Evolutionary conservation across 1,139 yeast genomes (phyloP).

Genomic region (Debaryomyces sp.): DNA sequence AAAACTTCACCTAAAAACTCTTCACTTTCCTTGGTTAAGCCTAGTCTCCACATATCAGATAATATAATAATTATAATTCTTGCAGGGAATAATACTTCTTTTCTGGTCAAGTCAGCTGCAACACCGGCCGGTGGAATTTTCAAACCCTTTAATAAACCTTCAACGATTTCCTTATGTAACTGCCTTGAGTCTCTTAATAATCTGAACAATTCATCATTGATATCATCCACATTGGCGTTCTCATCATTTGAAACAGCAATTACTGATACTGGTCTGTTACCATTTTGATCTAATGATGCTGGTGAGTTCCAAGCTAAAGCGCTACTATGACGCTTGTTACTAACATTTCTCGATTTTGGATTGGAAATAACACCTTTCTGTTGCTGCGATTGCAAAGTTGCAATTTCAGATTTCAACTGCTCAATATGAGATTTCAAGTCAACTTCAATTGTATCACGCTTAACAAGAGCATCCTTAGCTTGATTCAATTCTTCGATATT

Average conservation of each 20-base stretch:
- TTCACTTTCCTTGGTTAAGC: constrained; percentile 90
- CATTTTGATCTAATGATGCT: constrained; percentile 35
- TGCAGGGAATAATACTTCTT: constrained; percentile 96
- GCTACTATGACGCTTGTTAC: constrained; percentile 46
- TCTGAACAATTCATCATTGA: constrained; percentile 72
- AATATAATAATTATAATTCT: constrained; percentile 89
- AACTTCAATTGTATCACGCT: constrained; percentile 67
- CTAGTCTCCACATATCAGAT: constrained; percentile 98
- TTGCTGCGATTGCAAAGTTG: constrained; percentile 48
- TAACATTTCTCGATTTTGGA: constrained; percentile 33
- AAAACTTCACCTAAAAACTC: constrained; percentile 88
- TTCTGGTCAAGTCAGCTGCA: constrained; percentile 79
- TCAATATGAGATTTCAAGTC: constrained; percentile 71
- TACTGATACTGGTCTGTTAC: constrained; percentile 56
- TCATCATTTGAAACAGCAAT: constrained; percentile 60
- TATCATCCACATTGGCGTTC: constrained; percentile 63
- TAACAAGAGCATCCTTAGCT: constrained; percentile 63
- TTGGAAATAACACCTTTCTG: constrained; percentile 22
- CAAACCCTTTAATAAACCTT: constrained; percentile 85
- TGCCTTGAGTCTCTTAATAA: constrained; percentile 78
- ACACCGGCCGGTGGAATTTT: constrained; percentile 86
- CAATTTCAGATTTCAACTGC: constrained; percentile 67
- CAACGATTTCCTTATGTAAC: constrained; percentile 82
- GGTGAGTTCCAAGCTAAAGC: constrained; percentile 40
- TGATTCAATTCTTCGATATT: constrained; percentile 64